Evolutionary conservation across 805 yeast genomes (phyloP).

Genomic region (Ogataea pini): DNA sequence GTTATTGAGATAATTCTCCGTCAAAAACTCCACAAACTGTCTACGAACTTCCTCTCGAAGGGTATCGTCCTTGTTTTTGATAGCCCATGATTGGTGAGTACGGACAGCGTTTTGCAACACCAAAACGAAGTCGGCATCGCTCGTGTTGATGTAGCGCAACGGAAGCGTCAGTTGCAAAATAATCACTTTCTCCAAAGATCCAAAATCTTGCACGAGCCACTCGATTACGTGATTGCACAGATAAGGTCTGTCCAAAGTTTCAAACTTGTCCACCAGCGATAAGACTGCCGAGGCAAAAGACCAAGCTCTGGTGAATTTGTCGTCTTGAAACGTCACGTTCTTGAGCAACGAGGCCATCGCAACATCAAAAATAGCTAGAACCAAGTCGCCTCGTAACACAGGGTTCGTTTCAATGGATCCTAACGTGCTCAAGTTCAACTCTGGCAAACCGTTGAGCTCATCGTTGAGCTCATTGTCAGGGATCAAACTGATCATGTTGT

Average conservation of each 20-base stretch:
- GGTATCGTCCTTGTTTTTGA: constrained; percentile 37
- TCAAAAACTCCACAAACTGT: constrained; percentile 36
- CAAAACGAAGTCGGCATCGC: constrained; percentile 51
- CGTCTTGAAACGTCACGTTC: constrained; percentile 23
- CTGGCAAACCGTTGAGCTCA: constrained; percentile 75
- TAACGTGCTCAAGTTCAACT: constrained; percentile 79
- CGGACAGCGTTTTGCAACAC: constrained; percentile 69
- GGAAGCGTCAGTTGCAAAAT: constrained; percentile 64
- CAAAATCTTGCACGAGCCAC: constrained; percentile 46
- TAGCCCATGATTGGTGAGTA: constrained; percentile 58
- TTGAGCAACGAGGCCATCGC: constrained; percentile 51
- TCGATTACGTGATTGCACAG: constrained; percentile 64
- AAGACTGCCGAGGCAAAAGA: constrained; percentile 46
- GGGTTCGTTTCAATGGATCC: constrained; percentile 87
- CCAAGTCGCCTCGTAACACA: constrained; percentile 72
- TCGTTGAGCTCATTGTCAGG: constrained; percentile 54
- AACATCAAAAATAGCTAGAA: constrained; percentile 67
- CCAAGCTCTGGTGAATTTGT: constrained; percentile 42
- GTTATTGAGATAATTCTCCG: constrained; percentile 23
- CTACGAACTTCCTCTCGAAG: constrained; percentile 35
- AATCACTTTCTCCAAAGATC: constrained; percentile 41
- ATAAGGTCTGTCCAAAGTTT: constrained; percentile 66
- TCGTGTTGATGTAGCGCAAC: constrained; percentile 51
- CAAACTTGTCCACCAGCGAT: constrained; percentile 65
- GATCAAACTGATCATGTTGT: constrained; percentile 25